Conservation (phyloP, 371 early-diverging fungal species). For the Saksenaea vasiformis region DNA sequence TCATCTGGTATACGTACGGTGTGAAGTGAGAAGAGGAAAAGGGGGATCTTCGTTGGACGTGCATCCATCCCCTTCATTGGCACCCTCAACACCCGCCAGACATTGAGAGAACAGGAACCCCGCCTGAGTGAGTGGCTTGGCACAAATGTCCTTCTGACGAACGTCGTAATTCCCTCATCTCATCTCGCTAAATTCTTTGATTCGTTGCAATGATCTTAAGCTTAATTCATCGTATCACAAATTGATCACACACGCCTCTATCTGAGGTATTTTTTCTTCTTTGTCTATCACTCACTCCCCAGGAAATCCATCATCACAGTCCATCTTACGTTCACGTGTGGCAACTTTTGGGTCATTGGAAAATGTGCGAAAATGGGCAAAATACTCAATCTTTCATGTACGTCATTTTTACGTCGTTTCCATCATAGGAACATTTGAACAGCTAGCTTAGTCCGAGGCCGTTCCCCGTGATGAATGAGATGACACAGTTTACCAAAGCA, state of each 20-base stretch:
- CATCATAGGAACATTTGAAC: too few species aligned
- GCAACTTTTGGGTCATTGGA: too few species aligned
- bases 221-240: background rate
- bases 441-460: background rate
- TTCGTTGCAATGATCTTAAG: background rate
- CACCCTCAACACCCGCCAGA: background rate
- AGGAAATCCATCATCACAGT: background rate
- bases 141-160: background rate
- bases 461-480: background rate
- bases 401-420: too few species aligned
- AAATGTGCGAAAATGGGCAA: too few species aligned
- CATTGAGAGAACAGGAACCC: background rate
- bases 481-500: background rate
- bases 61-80: background rate
- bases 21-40: constrained; percentile 6
- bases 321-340: too few species aligned
- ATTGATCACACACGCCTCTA: background rate
- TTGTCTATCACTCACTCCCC: background rate
- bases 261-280: background rate
- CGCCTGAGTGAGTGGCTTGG: background rate
- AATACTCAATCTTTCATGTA: too few species aligned
- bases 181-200: background rate
- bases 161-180: background rate
- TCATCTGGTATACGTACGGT: background rate
- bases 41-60: background rate